Percentiles rank a stretch among this genome's conserved stretches.
These are phyloP conservation scores for Gracilaria domingensis DNA, from an alignment of 23 red algal genomes.

Conservation along the genomic window DNA sequence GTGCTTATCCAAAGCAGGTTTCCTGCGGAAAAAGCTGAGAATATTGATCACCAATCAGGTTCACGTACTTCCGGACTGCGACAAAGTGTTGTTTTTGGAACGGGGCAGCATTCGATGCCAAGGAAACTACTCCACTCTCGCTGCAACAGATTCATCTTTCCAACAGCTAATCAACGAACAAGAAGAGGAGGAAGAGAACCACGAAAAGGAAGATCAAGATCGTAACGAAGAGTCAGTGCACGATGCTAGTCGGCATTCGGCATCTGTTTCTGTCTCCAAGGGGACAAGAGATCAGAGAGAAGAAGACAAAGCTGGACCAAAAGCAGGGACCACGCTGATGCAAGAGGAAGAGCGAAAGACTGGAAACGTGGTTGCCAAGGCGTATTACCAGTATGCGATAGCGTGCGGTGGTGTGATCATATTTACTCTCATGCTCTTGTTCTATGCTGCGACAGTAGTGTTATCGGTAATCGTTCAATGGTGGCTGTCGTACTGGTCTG, in stretches of 20 bases:
- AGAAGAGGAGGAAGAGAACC: slow-evolving; percentile 21
- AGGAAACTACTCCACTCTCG: slow-evolving; percentile 52
- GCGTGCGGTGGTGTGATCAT: slow-evolving; percentile 67
- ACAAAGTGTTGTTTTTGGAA: slow-evolving; percentile 76
- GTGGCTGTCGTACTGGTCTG: slow-evolving; percentile 94
- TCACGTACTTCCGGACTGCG: slow-evolving; percentile 82
- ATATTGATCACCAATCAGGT: slow-evolving; percentile 98
- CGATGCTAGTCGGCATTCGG: slow-evolving; percentile 10
- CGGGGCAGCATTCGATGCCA: slow-evolving; percentile 49
- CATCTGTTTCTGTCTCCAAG: slow-evolving; percentile 20
- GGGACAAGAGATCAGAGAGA: not conserved
- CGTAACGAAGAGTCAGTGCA: slow-evolving; percentile 10
- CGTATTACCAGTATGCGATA: slow-evolving; percentile 83
- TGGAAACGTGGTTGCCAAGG: slow-evolving; percentile 72
- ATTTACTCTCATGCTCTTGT: slow-evolving; percentile 70
- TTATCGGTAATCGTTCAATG: slow-evolving; percentile 80
- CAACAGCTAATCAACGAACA: slow-evolving; percentile 72
- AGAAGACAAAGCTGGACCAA: not conserved
- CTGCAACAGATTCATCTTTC: slow-evolving; percentile 61
- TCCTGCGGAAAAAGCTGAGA: slow-evolving; percentile 68
- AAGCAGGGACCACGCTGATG: slow-evolving; percentile 76
- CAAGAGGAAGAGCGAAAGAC: slow-evolving; percentile 81
- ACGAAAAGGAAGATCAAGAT: slow-evolving; percentile 26
- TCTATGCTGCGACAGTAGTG: slow-evolving; percentile 63
- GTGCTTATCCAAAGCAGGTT: slow-evolving; percentile 71